A percentile compares a stretch with the other conserved stretches of the same genome.
Evolutionary conservation across 1,284 basidiomycete genomes (phyloP).

Genomic region (Puccinia coronata): DNA sequence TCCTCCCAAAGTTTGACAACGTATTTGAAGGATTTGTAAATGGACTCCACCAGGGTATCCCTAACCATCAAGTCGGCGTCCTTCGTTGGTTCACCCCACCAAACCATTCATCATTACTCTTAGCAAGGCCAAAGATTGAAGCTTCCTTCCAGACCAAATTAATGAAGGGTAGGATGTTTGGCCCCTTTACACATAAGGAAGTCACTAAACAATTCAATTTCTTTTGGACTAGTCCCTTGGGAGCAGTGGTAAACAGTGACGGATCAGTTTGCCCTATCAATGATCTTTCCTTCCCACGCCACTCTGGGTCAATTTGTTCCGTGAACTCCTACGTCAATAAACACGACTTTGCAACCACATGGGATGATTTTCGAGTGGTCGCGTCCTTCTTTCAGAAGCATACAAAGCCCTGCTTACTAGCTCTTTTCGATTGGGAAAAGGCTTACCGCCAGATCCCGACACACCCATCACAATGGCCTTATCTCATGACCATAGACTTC

Average conservation of each 20-base stretch:
- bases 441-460: not conserved
- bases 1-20: too few species aligned
- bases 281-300: conserved; percentile 1
- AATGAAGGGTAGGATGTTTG: too few species aligned
- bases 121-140: too few species aligned
- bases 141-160: too few species aligned
- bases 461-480: not conserved
- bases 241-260: not conserved
- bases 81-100: too few species aligned
- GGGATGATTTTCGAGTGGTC: not conserved
- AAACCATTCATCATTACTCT: too few species aligned
- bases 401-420: not conserved
- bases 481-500: not conserved
- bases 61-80: too few species aligned
- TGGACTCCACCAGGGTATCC: too few species aligned
- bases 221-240: not conserved
- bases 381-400: not conserved
- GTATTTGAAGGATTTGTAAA: too few species aligned
- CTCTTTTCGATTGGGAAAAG: conserved; percentile 15
- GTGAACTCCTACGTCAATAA: conserved; percentile 7
- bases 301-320: not conserved
- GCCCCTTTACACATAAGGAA: too few species aligned
- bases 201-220: too few species aligned
- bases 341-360: not conserved
- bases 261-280: not conserved